Percentiles rank a stretch among this genome's conserved stretches.
These are phyloP conservation scores for Phytophthora colocasiae DNA, from an alignment of 352 stramenopile species.

Conservation along the genomic window DNA sequence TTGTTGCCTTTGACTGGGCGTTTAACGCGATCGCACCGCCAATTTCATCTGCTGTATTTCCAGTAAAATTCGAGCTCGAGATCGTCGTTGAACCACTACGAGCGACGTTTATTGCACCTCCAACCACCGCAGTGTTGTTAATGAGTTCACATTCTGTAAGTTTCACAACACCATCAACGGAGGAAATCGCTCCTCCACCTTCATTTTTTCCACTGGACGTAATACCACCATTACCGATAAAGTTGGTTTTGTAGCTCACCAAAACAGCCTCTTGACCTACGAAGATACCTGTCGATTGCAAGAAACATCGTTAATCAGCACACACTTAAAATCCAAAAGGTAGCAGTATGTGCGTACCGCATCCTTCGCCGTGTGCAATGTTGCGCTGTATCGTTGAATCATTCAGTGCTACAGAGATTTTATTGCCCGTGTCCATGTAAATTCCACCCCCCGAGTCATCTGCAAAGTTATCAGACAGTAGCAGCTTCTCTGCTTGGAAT, in stretches of 20 bases:
- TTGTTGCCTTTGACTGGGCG: conserved; percentile 26
- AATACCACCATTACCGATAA: conserved; percentile 51
- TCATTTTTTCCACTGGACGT: conserved; percentile 65
- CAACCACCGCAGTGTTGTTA: conserved; percentile 59
- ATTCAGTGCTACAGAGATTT: conserved; percentile 44
- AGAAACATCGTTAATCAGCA: not conserved
- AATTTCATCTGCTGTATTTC: conserved; percentile 54
- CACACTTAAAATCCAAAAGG: not conserved
- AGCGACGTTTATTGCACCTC: conserved; percentile 56
- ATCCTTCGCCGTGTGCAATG: conserved; percentile 52
- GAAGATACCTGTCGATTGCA: conserved; percentile 43
- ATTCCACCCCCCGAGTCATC: conserved; percentile 69
- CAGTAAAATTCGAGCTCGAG: conserved; percentile 35
- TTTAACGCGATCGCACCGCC: conserved; percentile 50
- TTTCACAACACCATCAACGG: conserved; percentile 45
- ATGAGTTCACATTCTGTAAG: conserved; percentile 40
- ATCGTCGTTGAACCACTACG: conserved; percentile 35
- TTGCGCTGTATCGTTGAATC: conserved; percentile 41
- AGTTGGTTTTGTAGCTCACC: conserved; percentile 25
- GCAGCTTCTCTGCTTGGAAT: conserved; percentile 29
- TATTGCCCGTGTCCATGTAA: conserved; percentile 60
- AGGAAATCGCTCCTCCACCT: conserved; percentile 54
- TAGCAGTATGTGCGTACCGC: conserved; percentile 32
- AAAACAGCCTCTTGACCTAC: conserved; percentile 57
- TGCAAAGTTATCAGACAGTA: conserved; percentile 51